Percentiles rank a stretch among this genome's conserved stretches.
These are phyloP conservation scores for Arabidopsis suecica DNA, from an alignment of 345 rosid species.

Conservation along the genomic window DNA sequence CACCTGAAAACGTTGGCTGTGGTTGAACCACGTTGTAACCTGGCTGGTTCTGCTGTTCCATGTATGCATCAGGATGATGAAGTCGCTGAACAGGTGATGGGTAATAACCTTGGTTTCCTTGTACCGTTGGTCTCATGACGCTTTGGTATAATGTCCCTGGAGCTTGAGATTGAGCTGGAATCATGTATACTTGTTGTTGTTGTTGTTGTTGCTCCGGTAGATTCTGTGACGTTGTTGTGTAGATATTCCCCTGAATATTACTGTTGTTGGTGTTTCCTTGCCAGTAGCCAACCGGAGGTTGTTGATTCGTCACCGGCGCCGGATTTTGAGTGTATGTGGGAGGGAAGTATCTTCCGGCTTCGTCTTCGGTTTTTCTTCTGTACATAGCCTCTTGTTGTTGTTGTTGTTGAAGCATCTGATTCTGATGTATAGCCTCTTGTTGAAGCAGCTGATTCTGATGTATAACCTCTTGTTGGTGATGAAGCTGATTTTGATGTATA, in stretches of 20 bases:
- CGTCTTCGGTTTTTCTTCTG: constrained; percentile 48
- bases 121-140: constrained; percentile 61
- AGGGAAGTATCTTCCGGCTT: constrained; percentile 54
- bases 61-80: constrained; percentile 61
- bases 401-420: constrained; percentile 6
- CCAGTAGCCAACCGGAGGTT: constrained; percentile 63
- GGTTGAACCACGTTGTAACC: constrained; percentile 65
- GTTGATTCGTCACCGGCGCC: constrained; percentile 39
- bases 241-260: constrained; percentile 46
- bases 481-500: constrained; percentile 30
- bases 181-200: constrained; percentile 72
- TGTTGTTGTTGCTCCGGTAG: constrained; percentile 63
- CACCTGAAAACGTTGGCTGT: constrained; percentile 43
- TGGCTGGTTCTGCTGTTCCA: constrained; percentile 66
- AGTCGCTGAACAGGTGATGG: constrained; percentile 61
- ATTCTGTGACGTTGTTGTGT: constrained; percentile 46
- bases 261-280: constrained; percentile 70
- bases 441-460: neutral
- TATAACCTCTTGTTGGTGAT: constrained; percentile 27
- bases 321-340: constrained; percentile 38
- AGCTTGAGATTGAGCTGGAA: constrained; percentile 53
- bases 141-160: constrained; percentile 47
- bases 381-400: constrained; percentile 53
- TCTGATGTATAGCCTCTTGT: constrained; percentile 20
- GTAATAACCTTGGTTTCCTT: constrained; percentile 74